These are phyloP conservation scores for Cetraspora pellucida DNA, from an alignment of 192 early-diverging fungal species.

Conservation along the genomic window DNA sequence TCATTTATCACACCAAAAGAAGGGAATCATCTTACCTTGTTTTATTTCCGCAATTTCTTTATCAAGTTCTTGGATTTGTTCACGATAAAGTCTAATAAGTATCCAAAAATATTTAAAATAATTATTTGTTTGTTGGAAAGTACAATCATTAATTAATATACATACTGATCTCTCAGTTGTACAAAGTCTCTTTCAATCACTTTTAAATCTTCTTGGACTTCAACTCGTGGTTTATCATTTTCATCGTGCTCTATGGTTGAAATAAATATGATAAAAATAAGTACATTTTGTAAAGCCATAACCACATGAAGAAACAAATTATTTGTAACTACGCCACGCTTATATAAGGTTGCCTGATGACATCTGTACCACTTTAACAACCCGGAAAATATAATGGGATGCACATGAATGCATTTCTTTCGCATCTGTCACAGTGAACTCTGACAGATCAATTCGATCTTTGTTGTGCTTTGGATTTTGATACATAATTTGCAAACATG, in stretches of 20 bases:
- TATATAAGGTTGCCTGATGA: background rate
- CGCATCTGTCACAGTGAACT: background rate
- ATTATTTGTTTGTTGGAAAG: background rate
- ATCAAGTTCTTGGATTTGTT: background rate
- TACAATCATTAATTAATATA: background rate
- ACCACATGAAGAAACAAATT: background rate
- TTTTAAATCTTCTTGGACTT: slow-evolving; percentile 5
- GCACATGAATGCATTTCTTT: background rate
- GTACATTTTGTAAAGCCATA: background rate
- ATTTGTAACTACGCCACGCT: background rate
- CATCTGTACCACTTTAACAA: background rate
- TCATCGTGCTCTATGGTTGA: background rate
- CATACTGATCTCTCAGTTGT: slow-evolving; percentile 12
- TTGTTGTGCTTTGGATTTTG: background rate
- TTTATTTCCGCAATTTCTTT: background rate
- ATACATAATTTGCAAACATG: background rate
- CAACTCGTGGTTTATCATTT: background rate
- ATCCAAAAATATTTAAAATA: background rate
- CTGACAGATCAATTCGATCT: slow-evolving; percentile 2
- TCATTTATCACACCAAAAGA: background rate
- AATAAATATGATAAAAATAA: background rate
- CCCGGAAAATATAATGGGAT: slow-evolving; percentile 1
- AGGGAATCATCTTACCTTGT: background rate
- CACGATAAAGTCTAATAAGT: slow-evolving; percentile 1
- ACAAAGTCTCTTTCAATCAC: background rate